Evolutionary conservation across 176 grass and related monocot species (phyloP).

Genomic region (Oryza coarctata): DNA sequence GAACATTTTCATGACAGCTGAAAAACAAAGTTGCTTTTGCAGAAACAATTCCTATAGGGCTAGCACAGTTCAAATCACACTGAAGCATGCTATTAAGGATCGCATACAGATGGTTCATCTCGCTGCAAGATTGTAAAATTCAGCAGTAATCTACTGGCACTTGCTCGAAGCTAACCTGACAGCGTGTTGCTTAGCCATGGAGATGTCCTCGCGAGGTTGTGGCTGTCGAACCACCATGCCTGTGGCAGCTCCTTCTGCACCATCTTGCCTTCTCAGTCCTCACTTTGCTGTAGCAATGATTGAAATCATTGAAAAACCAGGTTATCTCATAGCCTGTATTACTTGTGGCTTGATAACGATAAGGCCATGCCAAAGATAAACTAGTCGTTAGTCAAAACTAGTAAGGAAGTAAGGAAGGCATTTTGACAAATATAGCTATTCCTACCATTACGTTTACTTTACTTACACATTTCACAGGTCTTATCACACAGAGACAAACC

Average conservation of each 20-base stretch:
- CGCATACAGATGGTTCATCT: not conserved
- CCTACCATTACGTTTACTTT: no score
- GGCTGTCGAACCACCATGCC: constrained; percentile 82
- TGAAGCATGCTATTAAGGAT: not conserved
- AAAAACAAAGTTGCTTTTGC: not conserved
- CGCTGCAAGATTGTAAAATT: not conserved
- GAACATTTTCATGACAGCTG: not conserved
- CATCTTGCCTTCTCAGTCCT: constrained; percentile 35
- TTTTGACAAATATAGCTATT: no score
- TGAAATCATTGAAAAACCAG: no score
- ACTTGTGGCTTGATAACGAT: not conserved
- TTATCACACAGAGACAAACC: not conserved
- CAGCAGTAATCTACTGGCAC: not conserved
- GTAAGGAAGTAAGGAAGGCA: no score
- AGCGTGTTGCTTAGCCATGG: constrained; percentile 60
- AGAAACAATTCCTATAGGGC: not conserved
- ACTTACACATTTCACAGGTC: not conserved
- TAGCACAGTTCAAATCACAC: not conserved
- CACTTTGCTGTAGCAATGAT: constrained; percentile 25
- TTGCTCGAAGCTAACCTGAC: constrained; percentile 37
- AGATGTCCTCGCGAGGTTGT: constrained; percentile 49
- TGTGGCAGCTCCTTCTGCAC: constrained; percentile 56
- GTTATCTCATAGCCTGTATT: no score
- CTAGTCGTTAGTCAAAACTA: not conserved
- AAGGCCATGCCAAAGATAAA: not conserved